These are phyloP conservation scores for Naganishia sp. DNA, from an alignment of 1,284 basidiomycete genomes.

Conservation along the genomic window DNA sequence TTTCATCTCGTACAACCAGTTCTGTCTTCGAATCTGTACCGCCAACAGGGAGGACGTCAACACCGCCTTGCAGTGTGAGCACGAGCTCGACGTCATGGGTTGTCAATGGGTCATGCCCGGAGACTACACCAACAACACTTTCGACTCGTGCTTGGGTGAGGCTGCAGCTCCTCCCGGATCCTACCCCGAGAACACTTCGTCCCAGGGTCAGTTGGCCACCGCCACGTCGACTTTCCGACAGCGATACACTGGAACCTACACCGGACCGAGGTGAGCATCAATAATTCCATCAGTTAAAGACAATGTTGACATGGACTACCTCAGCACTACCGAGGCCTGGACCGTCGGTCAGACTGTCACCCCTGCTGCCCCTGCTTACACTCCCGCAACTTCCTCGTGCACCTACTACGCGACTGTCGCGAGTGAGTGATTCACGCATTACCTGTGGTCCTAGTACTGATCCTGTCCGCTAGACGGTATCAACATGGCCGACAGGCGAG, in stretches of 20 bases:
- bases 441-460: too few relatives aligned
- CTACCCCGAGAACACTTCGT: slow-evolving; percentile 35
- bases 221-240: slow-evolving; percentile 53
- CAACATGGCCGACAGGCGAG: slow-evolving; percentile 28
- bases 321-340: slow-evolving; percentile 23
- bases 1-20: slow-evolving; percentile 54
- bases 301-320: neutral
- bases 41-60: slow-evolving; percentile 43
- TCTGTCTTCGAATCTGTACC: slow-evolving; percentile 56
- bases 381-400: slow-evolving; percentile 52
- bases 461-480: slow-evolving; percentile 19
- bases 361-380: slow-evolving; percentile 46
- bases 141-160: slow-evolving; percentile 54
- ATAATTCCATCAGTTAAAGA: slow-evolving; percentile 17
- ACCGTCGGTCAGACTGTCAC: slow-evolving; percentile 53
- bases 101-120: slow-evolving; percentile 56
- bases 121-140: slow-evolving; percentile 53
- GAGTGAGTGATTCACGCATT: slow-evolving; percentile 10
- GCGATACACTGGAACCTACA: slow-evolving; percentile 54
- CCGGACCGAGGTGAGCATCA: slow-evolving; percentile 30
- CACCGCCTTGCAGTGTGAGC: slow-evolving; percentile 44
- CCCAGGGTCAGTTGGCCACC: slow-evolving; percentile 39
- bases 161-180: slow-evolving; percentile 54
- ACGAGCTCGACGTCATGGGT: slow-evolving; percentile 55
- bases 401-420: slow-evolving; percentile 49